Conservation (phyloP, 257 asterid genomes). For the Solanum chiquidenum region DNA sequence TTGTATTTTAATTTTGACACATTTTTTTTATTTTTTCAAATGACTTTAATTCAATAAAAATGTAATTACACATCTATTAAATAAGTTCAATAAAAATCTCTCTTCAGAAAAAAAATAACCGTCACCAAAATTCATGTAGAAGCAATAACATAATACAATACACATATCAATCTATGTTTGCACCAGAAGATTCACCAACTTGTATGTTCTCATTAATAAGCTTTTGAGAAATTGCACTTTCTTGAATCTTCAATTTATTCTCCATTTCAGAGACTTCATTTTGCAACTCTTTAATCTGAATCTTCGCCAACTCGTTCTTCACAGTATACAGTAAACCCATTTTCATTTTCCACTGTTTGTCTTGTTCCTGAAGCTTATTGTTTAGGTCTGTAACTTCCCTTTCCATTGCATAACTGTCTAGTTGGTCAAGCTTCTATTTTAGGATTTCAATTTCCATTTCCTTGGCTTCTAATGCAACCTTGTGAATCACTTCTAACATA, state of each 20-base stretch:
- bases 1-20: neutral
- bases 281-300: neutral
- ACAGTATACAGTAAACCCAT: neutral
- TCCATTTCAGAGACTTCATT: neutral
- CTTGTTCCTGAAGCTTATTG: neutral
- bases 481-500: neutral
- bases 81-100: neutral
- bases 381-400: neutral
- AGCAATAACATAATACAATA: neutral
- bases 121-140: neutral
- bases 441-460: neutral
- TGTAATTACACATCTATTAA: neutral
- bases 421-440: neutral
- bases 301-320: neutral
- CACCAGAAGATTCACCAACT: neutral
- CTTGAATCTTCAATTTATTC: neutral
- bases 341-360: neutral
- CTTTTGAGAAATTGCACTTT: neutral
- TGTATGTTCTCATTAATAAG: neutral
- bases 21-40: neutral
- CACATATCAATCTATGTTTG: neutral
- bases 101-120: neutral
- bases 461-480: neutral
- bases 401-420: neutral
- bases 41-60: neutral